phyloP scores from a whole-genome alignment of 805 yeast genomes.

The Saturnispora galanensis region DNA sequence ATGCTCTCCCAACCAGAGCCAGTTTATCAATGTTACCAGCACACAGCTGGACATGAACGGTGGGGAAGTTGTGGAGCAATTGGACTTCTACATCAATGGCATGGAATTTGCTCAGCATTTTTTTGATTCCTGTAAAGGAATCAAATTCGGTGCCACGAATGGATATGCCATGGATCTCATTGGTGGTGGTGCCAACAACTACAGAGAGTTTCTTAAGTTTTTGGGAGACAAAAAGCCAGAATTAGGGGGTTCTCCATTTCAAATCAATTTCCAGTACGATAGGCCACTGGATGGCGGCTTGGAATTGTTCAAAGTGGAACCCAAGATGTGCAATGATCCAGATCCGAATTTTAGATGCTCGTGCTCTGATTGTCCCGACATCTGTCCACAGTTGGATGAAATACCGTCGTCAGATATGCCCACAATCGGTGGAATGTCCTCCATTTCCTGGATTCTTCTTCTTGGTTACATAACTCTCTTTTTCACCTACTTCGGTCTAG shows the following conservation, averaged over 20 bases:
- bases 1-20: constrained; percentile 77
- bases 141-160: constrained; percentile 89
- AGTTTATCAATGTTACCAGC: constrained; percentile 58
- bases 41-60: constrained; percentile 41
- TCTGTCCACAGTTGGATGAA: constrained; percentile 63
- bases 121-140: constrained; percentile 77
- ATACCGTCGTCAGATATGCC: constrained; percentile 36
- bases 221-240: constrained; percentile 91
- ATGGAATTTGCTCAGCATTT: constrained; percentile 55
- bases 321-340: constrained; percentile 47
- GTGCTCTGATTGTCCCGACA: constrained; percentile 76
- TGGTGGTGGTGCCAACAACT: constrained; percentile 92
- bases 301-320: constrained; percentile 19
- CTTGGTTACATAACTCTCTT: constrained; percentile 31
- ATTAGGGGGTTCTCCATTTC: constrained; percentile 93
- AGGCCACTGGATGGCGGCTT: constrained; percentile 8
- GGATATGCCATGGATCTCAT: constrained; percentile 94
- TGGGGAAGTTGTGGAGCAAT: constrained; percentile 55
- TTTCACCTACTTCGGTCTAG: constrained; percentile 1
- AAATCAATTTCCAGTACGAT: constrained; percentile 61
- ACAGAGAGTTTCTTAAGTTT: constrained; percentile 66
- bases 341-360: constrained; percentile 60
- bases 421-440: constrained; percentile 45
- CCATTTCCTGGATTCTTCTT: constrained; percentile 59
- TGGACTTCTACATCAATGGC: constrained; percentile 55